A percentile compares a stretch with the other conserved stretches of the same genome.
Evolutionary conservation across 371 early-diverging fungal species (phyloP).

Genomic region (Zopfochytrium polystomum): DNA sequence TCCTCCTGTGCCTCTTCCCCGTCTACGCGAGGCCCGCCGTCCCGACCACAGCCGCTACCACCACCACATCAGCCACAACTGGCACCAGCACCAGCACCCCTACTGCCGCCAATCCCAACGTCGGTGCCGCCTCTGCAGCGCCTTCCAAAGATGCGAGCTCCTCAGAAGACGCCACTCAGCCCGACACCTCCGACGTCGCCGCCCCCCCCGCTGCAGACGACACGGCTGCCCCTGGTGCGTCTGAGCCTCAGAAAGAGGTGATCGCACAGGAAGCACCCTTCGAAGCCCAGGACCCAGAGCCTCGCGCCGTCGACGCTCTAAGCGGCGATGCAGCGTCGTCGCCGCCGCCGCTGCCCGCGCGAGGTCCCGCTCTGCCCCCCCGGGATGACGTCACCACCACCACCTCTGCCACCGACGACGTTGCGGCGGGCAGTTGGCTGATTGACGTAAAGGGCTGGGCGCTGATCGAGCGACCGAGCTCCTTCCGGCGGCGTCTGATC

Average conservation of each 20-base stretch:
- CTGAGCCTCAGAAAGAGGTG: no score
- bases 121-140: not conserved
- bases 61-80: not conserved
- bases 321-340: no score
- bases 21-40: not conserved
- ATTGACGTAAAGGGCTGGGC: slow-evolving; percentile 34
- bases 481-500: slow-evolving; percentile 23
- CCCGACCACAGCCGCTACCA: not conserved
- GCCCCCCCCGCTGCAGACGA: not conserved
- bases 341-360: no score
- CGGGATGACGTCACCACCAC: not conserved
- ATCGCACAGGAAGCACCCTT: no score
- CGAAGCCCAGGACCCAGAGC: not conserved
- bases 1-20: not conserved
- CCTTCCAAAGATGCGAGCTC: not conserved
- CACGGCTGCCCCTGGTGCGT: not conserved
- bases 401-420: no score
- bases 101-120: not conserved
- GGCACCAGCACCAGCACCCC: not conserved
- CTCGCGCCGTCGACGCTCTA: no score
- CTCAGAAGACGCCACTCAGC: not conserved
- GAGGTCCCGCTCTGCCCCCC: no score
- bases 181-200: not conserved
- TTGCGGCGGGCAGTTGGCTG: no score
- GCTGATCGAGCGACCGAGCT: slow-evolving; percentile 16